phyloP scores from a whole-genome alignment of 2,329 filamentous ascomycete species.

The Aureobasidium leucospermi region DNA sequence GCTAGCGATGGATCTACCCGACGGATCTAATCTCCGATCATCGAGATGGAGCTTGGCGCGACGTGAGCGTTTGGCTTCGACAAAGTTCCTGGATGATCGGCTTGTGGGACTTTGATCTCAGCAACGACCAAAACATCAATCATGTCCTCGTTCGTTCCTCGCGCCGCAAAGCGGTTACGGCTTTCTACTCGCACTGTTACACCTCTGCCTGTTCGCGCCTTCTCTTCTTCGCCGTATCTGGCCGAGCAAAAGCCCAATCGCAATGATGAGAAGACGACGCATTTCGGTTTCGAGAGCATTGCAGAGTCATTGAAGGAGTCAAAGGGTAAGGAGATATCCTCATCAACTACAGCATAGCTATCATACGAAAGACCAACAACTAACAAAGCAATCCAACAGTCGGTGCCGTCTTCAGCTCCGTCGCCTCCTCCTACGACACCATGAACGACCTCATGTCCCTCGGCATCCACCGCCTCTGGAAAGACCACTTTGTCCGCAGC shows the following conservation, averaged over 20 bases:
- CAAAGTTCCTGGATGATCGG: background rate
- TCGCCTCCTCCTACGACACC: slow-evolving; percentile 87
- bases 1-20: slow-evolving; percentile 2
- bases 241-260: slow-evolving; percentile 8
- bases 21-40: slow-evolving; percentile 3
- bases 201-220: background rate
- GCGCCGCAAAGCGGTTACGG: slow-evolving; percentile 27
- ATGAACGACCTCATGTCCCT: slow-evolving; percentile 99
- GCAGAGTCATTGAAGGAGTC: slow-evolving; percentile 71
- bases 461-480: slow-evolving; percentile 94
- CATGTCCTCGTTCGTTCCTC: slow-evolving; percentile 22
- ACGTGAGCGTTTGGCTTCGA: background rate
- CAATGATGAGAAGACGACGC: slow-evolving; percentile 57
- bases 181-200: slow-evolving; percentile 14
- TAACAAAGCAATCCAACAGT: slow-evolving; percentile 42
- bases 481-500: slow-evolving; percentile 87
- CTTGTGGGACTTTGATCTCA: background rate
- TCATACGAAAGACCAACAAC: slow-evolving; percentile 12
- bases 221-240: background rate
- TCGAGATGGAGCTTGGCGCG: background rate
- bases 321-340: slow-evolving; percentile 43
- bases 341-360: too few species aligned
- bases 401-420: slow-evolving; percentile 85
- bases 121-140: background rate
- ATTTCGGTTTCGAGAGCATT: slow-evolving; percentile 86